These are phyloP conservation scores for Aegle marmelos DNA, from an alignment of 345 rosid genomes.

Conservation along the genomic window DNA sequence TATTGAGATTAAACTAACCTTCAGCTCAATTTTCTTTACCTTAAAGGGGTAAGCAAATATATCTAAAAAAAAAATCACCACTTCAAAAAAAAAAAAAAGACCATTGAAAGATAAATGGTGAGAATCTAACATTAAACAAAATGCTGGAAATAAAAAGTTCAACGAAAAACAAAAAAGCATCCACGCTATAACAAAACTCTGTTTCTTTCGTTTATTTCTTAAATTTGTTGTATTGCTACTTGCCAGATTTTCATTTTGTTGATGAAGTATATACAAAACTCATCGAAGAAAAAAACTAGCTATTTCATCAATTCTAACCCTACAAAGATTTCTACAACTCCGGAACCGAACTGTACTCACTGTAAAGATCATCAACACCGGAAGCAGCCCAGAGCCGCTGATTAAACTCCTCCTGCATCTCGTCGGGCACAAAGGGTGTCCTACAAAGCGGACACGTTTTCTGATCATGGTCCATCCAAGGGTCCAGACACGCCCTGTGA, in stretches of 20 bases:
- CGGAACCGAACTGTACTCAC: constrained; percentile 48
- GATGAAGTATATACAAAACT: not conserved
- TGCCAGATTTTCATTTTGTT: not conserved
- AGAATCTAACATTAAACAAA: not conserved
- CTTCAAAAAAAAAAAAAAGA: not conserved
- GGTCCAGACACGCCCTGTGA: constrained; percentile 79
- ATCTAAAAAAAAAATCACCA: not conserved
- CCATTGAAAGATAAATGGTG: not conserved
- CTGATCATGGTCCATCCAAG: constrained; percentile 95
- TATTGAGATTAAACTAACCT: not conserved
- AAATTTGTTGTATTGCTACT: not conserved
- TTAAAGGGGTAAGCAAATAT: not conserved
- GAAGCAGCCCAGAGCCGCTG: constrained; percentile 78
- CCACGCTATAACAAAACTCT: too few relatives aligned
- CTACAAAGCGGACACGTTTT: constrained; percentile 89
- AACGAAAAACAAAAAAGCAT: not conserved
- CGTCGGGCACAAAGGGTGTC: constrained; percentile 72
- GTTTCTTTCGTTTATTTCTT: not conserved
- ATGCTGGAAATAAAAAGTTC: too few relatives aligned
- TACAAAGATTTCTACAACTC: constrained; percentile 23
- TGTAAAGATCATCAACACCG: constrained; percentile 50
- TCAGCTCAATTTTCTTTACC: not conserved
- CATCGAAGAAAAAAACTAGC: not conserved
- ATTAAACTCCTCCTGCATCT: constrained; percentile 78
- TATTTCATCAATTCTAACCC: not conserved